A percentile compares a stretch with the other conserved stretches of the same genome.
Evolutionary conservation across 305 asterid genomes (phyloP).

Genomic region (Nicotiana rustica): DNA sequence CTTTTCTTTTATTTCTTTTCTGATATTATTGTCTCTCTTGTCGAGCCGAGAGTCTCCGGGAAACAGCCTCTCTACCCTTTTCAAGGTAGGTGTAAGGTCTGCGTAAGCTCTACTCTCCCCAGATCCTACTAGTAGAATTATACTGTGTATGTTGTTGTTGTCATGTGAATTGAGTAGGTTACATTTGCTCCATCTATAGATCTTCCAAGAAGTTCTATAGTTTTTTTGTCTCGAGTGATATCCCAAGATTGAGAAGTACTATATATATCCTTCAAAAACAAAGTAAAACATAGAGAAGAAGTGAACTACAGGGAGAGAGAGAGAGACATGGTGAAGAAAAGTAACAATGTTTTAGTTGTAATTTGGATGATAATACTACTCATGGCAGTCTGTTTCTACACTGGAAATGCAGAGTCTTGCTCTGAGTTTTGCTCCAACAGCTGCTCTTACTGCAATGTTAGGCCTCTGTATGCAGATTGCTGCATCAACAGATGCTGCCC

Average conservation of each 20-base stretch:
- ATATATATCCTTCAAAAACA: neutral
- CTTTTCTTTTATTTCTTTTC: too few species aligned
- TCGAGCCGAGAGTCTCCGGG: too few species aligned
- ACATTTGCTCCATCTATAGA: too few species aligned
- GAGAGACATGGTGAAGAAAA: slow-evolving; percentile 3
- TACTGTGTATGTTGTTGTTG: too few species aligned
- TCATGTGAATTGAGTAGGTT: too few species aligned
- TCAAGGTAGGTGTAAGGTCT: too few species aligned
- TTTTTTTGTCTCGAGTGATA: neutral
- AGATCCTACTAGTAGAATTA: too few species aligned
- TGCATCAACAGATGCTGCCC: neutral
- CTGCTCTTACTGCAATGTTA: neutral
- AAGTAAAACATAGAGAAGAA: neutral
- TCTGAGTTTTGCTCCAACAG: neutral
- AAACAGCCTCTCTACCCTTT: too few species aligned
- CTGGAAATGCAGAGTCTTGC: neutral
- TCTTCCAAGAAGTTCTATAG: too few species aligned
- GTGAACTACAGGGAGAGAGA: neutral
- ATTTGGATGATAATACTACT: neutral
- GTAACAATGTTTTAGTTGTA: neutral
- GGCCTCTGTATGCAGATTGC: neutral
- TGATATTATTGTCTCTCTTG: too few species aligned
- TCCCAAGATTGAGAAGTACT: neutral
- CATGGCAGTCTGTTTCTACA: neutral
- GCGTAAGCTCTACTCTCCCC: too few species aligned